Percentiles rank a stretch among this genome's conserved stretches.
Evolutionary conservation across 352 stramenopile genomes (phyloP).

Genomic region (Phytophthora tubulina): DNA sequence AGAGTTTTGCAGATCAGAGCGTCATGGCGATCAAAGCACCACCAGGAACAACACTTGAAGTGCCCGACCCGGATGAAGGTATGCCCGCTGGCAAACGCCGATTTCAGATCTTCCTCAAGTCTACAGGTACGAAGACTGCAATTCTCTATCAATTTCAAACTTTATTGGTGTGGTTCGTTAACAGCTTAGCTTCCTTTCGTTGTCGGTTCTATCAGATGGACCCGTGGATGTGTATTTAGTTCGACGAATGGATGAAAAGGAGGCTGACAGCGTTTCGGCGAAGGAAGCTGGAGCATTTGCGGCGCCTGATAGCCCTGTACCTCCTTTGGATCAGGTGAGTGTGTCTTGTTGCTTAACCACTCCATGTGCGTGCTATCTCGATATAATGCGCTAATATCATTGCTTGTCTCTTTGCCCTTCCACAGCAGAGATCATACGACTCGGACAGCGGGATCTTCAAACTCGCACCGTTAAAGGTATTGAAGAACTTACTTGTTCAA

Average conservation of each 20-base stretch:
- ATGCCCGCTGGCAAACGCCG: slow-evolving; percentile 88
- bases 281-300: slow-evolving; percentile 32
- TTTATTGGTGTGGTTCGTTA: neutral
- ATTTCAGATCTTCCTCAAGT: slow-evolving; percentile 97
- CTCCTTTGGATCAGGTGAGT: slow-evolving; percentile 69
- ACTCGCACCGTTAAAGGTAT: slow-evolving; percentile 86
- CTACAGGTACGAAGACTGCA: slow-evolving; percentile 57
- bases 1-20: slow-evolving; percentile 88
- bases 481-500: slow-evolving; percentile 2
- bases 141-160: neutral
- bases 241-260: slow-evolving; percentile 63
- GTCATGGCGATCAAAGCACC: slow-evolving; percentile 96
- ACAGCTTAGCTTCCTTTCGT: neutral
- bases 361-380: neutral
- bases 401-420: slow-evolving; percentile 14
- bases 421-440: slow-evolving; percentile 81
- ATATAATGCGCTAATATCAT: slow-evolving; percentile 3
- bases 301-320: slow-evolving; percentile 43
- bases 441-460: slow-evolving; percentile 88
- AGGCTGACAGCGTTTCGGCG: slow-evolving; percentile 35
- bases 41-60: slow-evolving; percentile 94
- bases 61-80: slow-evolving; percentile 95
- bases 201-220: slow-evolving; percentile 56
- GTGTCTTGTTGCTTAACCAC: neutral
- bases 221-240: slow-evolving; percentile 94